These are phyloP conservation scores for Tricholoma furcatifolium DNA, from an alignment of 768 basidiomycete species.

Conservation along the genomic window DNA sequence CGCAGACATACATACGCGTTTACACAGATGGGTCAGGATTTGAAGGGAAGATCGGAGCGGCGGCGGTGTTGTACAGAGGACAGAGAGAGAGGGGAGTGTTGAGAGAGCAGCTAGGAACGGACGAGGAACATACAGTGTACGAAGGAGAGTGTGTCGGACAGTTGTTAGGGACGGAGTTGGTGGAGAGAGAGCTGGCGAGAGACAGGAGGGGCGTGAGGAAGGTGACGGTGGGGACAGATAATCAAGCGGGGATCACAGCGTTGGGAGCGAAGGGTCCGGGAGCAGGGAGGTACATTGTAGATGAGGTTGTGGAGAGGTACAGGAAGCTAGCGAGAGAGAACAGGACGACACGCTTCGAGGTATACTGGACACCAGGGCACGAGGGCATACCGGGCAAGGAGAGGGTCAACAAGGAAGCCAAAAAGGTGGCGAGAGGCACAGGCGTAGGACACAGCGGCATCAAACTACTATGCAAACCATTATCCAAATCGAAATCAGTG, in stretches of 20 bases:
- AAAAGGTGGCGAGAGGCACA: background rate
- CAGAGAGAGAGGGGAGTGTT: background rate
- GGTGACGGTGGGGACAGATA: no score
- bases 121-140: constrained; percentile 16
- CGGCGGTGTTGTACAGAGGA: constrained; percentile 15
- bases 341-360: no score
- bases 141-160: constrained; percentile 20
- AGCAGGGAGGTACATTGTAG: background rate
- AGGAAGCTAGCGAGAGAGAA: background rate
- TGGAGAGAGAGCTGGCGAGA: constrained; percentile 15
- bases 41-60: constrained; percentile 18
- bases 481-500: background rate
- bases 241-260: background rate
- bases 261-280: background rate
- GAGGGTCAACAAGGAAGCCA: no score
- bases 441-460: background rate
- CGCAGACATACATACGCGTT: no score
- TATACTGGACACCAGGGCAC: background rate
- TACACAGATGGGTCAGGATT: constrained; percentile 10
- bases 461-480: background rate
- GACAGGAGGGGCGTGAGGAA: background rate
- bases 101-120: no score
- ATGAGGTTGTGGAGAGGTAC: background rate
- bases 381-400: background rate
- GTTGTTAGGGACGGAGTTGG: background rate